These are phyloP conservation scores for Lentinula lateritia DNA, from an alignment of 768 basidiomycete species.

Conservation along the genomic window DNA sequence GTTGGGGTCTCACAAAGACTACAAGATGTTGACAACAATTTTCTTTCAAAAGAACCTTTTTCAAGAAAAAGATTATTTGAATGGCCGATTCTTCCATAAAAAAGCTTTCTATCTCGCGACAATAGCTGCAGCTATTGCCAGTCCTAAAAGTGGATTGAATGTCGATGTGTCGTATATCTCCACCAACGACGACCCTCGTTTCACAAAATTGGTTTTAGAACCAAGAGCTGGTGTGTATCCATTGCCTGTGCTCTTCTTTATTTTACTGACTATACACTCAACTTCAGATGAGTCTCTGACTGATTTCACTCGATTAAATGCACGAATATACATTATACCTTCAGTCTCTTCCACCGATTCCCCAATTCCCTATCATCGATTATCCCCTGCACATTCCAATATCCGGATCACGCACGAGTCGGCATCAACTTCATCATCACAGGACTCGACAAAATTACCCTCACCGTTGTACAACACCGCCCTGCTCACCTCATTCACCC, in stretches of 20 bases:
- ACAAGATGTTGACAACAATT: background rate
- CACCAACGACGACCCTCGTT: constrained; percentile 53
- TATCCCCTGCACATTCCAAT: constrained; percentile 76
- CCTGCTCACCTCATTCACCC: constrained; percentile 48
- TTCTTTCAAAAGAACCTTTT: constrained; percentile 54
- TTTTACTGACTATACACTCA: constrained; percentile 9
- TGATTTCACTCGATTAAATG: constrained; percentile 65
- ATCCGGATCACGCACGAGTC: constrained; percentile 38
- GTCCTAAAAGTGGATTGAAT: constrained; percentile 35
- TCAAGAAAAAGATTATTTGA: constrained; percentile 92
- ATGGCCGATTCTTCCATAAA: constrained; percentile 89
- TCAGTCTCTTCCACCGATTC: constrained; percentile 45
- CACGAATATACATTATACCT: constrained; percentile 71
- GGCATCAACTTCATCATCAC: constrained; percentile 5
- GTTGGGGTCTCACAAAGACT: constrained; percentile 17
- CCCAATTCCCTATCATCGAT: constrained; percentile 59
- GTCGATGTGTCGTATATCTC: constrained; percentile 63
- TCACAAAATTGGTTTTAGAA: constrained; percentile 58
- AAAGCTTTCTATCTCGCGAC: constrained; percentile 84
- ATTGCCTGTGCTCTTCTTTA: constrained; percentile 19
- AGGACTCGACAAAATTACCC: constrained; percentile 27
- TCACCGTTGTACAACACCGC: constrained; percentile 82
- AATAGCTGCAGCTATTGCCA: constrained; percentile 57
- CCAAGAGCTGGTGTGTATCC: constrained; percentile 42
- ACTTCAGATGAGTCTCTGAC: constrained; percentile 40